Base-by-base conservation (phyloP, 2,329 filamentous ascomycete genomes). In the Zymoseptoria brevis region DNA sequence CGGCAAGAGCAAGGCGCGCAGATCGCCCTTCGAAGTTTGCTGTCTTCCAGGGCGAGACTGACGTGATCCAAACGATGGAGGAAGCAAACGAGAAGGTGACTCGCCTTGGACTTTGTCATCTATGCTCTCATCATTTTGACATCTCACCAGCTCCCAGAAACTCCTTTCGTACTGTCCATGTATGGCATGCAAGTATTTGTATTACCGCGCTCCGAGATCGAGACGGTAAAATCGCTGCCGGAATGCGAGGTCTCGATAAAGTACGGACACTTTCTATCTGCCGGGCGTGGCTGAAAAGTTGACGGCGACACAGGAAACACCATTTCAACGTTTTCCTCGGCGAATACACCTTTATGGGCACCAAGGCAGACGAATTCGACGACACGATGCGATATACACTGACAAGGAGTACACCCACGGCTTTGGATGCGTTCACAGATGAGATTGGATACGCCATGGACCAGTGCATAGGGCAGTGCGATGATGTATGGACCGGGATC, bases 131-230 rank as follows among this genome's bases (percentile, higher is more conserved):
- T 24, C 22, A 24, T 24, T 24, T 24, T 24, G 22, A 24, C 22
- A 24, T 24, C 22, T 24, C 22, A 24, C 22, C 22, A 24, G 22
- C 22, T 24, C 22, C 22, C 22, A 24, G 22, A 6, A 24, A 24
- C 22, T 24, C 22, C 22, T 24, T 24, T 24, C 22, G 22, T 24
- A 24, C 22, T 24, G 22, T 24, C 22, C 22, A 24, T 24, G 22
- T 5, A 24, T 24, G 22, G 22, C 22, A 24, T 24, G 22, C 22
- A 24, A 24, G 22, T 24, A 4, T 24, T 24, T 24, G 22, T 75
- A 4, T 22, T 51, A 16, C 49, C 49, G 9, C 19, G 19, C 19
- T 11, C 13, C 49, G 49, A 51, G 3, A 51, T 51, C 9, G 49
- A 51, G 19, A 51, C 49, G 19, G 22, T 51, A 19, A 19, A 22